These are phyloP conservation scores for Alternaria brassicae DNA, from an alignment of 2,329 filamentous ascomycete genomes.

Conservation along the genomic window DNA sequence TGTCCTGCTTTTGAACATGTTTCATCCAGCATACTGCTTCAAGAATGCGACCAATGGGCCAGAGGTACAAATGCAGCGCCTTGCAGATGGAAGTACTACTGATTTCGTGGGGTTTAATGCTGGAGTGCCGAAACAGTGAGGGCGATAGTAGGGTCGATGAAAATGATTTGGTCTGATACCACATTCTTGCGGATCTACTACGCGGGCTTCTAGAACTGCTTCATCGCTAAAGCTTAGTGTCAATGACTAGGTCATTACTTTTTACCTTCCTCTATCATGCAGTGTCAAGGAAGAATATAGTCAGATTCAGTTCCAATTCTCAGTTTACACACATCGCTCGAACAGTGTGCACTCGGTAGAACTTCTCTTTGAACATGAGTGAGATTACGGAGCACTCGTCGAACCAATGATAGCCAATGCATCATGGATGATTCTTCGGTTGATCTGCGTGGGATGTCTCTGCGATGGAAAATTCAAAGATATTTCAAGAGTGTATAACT, in stretches of 20 bases:
- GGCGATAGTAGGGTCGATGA: background rate
- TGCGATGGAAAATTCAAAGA: fast-evolving
- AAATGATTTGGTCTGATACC: background rate
- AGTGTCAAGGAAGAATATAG: background rate
- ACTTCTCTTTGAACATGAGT: background rate
- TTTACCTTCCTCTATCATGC: background rate
- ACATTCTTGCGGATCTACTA: background rate
- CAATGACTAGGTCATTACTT: background rate
- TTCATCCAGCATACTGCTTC: conserved; percentile 50
- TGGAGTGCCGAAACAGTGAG: conserved; percentile 1
- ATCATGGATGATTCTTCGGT: too few species aligned
- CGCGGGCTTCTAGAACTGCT: background rate
- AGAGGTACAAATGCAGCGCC: background rate
- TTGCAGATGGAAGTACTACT: conserved; percentile 13
- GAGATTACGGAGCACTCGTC: background rate
- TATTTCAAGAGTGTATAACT: background rate
- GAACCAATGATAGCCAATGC: background rate
- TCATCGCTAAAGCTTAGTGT: too few species aligned
- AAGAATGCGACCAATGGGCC: conserved; percentile 34
- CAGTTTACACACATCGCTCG: background rate
- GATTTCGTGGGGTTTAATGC: conserved; percentile 4
- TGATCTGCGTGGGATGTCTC: background rate
- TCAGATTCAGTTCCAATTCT: background rate
- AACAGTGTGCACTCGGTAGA: background rate
- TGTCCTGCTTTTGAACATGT: conserved; percentile 45